Evolutionary conservation across 208 protist genomes (phyloP).

Genomic region (Trypanosoma avium): DNA sequence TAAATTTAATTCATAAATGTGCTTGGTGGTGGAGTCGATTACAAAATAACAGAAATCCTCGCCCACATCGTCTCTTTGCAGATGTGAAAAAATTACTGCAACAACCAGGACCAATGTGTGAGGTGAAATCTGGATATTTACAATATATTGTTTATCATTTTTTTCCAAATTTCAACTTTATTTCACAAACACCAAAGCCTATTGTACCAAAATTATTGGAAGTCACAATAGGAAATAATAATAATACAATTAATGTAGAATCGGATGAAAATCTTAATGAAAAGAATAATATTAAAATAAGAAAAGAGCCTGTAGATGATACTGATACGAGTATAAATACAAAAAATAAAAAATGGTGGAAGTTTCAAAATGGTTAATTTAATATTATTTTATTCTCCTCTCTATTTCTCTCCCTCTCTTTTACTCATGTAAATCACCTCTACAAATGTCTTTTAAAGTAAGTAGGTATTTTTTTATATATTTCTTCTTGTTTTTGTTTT

Average conservation of each 20-base stretch:
- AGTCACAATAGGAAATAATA: too few species aligned
- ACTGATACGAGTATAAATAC: neutral
- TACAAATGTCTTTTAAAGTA: too few species aligned
- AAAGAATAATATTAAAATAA: neutral
- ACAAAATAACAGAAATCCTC: neutral
- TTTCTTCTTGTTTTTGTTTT: neutral
- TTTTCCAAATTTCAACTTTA: slow-evolving; percentile 16
- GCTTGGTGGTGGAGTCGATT: slow-evolving; percentile 24
- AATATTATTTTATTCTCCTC: too few species aligned
- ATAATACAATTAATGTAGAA: neutral
- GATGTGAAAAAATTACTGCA: slow-evolving; percentile 22
- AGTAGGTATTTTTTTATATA: too few species aligned
- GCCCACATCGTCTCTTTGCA: slow-evolving; percentile 24
- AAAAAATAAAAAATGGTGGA: neutral
- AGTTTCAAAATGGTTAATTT: neutral
- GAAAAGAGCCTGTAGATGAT: neutral
- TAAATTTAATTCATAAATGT: neutral
- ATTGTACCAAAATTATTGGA: too few species aligned
- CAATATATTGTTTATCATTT: slow-evolving; percentile 24
- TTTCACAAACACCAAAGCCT: neutral
- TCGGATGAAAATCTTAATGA: neutral
- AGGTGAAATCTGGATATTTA: slow-evolving; percentile 24
- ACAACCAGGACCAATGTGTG: slow-evolving; percentile 21
- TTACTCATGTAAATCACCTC: too few species aligned
- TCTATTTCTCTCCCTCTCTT: too few species aligned